phyloP scores from a whole-genome alignment of 1,284 basidiomycete genomes.

The Fistulinella cinereoalba region DNA sequence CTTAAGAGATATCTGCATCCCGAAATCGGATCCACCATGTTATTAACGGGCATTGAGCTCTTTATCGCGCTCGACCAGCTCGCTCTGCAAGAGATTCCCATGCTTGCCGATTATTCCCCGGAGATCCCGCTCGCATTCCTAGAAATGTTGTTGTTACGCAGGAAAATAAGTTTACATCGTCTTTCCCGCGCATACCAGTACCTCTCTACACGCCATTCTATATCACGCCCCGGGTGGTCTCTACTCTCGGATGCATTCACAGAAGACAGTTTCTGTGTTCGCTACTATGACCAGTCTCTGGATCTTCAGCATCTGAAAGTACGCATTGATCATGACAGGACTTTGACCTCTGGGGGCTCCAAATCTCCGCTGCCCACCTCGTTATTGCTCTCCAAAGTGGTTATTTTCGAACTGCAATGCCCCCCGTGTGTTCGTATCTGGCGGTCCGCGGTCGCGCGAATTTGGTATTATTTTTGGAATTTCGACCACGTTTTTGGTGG shows the following conservation, averaged over 20 bases:
- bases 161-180: background rate
- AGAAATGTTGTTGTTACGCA: background rate
- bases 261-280: slow-evolving; percentile 5
- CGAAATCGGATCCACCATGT: no score
- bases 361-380: background rate
- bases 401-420: slow-evolving; percentile 8
- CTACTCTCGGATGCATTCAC: slow-evolving; percentile 21
- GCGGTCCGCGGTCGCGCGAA: background rate
- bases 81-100: no score
- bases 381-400: background rate
- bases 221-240: background rate
- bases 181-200: background rate
- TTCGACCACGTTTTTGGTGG: background rate
- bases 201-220: background rate
- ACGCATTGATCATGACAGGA: background rate
- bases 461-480: slow-evolving; percentile 17
- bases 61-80: no score
- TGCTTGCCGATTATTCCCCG: background rate
- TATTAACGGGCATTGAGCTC: no score
- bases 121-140: background rate
- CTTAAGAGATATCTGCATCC: no score
- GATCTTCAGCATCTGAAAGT: slow-evolving; percentile 1
- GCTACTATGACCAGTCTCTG: slow-evolving; percentile 1
- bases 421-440: slow-evolving; percentile 1
- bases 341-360: no score